Base-by-base conservation (phyloP, 2,329 filamentous ascomycete genomes). In the Ophiostoma triangulosporum region DNA sequence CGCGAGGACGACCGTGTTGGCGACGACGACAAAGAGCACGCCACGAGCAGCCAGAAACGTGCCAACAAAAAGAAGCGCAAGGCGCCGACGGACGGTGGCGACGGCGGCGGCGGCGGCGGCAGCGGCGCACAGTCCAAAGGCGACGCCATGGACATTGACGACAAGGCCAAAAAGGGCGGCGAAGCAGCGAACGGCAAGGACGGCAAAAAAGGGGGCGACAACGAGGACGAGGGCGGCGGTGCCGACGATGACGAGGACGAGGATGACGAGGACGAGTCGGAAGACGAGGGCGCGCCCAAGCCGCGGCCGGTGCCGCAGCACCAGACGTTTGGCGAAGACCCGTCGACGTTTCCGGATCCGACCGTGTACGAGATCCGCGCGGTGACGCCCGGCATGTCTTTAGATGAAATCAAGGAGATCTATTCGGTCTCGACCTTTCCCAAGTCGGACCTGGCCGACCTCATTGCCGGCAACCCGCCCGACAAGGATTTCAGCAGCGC, bases 401-500 rank as follows among this genome's bases (percentile, higher is more conserved):
- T 89, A 54, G 84, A 91, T n/a, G 84, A 95, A 62, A 87, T 84
- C 66, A 89, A 85, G 64, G 80, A 86, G 60, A 91, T 97, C 51
- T 94, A 88, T 66, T 88, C 88, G 7, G 93, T 98, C 15, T 82
- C 86, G 4, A 75, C 79, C 14, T 98, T 93, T 64, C 93, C 93
- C 0, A 77, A 76, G 51, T 84, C 79, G 58, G 87, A 96, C 63
- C 75, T 98, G 8, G 76, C 82, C 55, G 84, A 96, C 63, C 74
- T 93, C 60, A 94, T 95, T 58, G 86, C 91, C 11, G 93, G 93
- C 48, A 83, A 86, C 36, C 86, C 90, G 1, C 91, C 93, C 1
- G 90, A 97, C 67, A 89, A 88, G 65, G 93, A 98, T 70, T 97
- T 96, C 63, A 96, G 88, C 65, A 95, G 81, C 64, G 85, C 88